A percentile compares a stretch with the other conserved stretches of the same genome.
These are phyloP conservation scores for Pythium guiyangense DNA, from an alignment of 352 stramenopile genomes.

Conservation along the genomic window DNA sequence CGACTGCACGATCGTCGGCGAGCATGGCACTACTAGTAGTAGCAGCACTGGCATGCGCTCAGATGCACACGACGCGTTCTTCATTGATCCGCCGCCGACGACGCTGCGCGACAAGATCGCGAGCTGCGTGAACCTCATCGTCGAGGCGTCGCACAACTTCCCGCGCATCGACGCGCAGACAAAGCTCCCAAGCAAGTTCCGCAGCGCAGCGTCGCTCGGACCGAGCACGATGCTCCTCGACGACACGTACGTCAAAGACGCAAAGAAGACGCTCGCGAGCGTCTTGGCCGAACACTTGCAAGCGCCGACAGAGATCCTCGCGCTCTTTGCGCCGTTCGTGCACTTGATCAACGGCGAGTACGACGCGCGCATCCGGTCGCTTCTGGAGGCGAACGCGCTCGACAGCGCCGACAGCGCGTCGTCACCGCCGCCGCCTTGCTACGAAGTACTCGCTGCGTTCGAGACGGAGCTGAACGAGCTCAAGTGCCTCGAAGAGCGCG, in stretches of 20 bases:
- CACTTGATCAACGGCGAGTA: slow-evolving; percentile 81
- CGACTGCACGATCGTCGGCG: slow-evolving; percentile 25
- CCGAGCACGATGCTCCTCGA: slow-evolving; percentile 78
- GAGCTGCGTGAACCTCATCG: slow-evolving; percentile 57
- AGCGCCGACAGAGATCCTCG: slow-evolving; percentile 59
- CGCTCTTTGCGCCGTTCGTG: slow-evolving; percentile 68
- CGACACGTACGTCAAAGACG: slow-evolving; percentile 71
- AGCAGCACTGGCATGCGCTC: slow-evolving; percentile 9
- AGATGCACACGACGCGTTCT: slow-evolving; percentile 33
- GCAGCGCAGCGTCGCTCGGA: slow-evolving; percentile 58
- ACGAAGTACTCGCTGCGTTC: slow-evolving; percentile 45
- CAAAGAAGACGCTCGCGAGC: slow-evolving; percentile 57
- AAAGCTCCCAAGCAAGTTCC: slow-evolving; percentile 59
- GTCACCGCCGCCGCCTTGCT: slow-evolving; percentile 16
- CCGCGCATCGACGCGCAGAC: slow-evolving; percentile 85
- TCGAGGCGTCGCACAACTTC: slow-evolving; percentile 85
- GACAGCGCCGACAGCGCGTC: not conserved
- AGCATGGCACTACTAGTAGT: slow-evolving; percentile 6
- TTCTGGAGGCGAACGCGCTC: slow-evolving; percentile 33
- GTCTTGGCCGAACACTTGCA: slow-evolving; percentile 64
- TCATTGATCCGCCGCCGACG: slow-evolving; percentile 52
- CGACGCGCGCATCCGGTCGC: slow-evolving; percentile 44
- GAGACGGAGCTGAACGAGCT: slow-evolving; percentile 52
- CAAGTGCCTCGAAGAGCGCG: slow-evolving; percentile 36
- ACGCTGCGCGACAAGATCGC: slow-evolving; percentile 59